Evolutionary conservation across 208 protist genomes (phyloP).

Genomic region (Trypanosoma theileri): DNA sequence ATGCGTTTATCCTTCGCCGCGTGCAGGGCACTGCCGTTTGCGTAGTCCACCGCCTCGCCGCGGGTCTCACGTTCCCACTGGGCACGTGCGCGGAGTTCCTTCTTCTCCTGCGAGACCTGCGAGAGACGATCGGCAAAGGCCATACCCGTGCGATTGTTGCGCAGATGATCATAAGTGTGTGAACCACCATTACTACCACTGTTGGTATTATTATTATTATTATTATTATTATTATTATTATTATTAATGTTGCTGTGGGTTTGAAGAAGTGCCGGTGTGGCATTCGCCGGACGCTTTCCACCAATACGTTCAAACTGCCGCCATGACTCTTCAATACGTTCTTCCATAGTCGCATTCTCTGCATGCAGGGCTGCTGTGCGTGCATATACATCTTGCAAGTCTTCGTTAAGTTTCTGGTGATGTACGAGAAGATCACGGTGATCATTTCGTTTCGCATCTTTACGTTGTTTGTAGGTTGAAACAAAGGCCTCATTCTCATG

Average conservation of each 20-base stretch:
- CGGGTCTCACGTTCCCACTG: conserved; percentile 71
- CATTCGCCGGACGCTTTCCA: conserved; percentile 53
- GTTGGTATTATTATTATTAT: not conserved
- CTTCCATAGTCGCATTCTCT: conserved; percentile 80
- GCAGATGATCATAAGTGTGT: conserved; percentile 35
- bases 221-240: conserved; percentile 7
- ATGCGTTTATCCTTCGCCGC: conserved; percentile 76
- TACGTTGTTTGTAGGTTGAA: conserved; percentile 43
- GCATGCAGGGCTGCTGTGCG: conserved; percentile 73
- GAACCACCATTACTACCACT: not conserved
- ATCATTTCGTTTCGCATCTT: conserved; percentile 39
- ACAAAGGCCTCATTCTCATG: conserved; percentile 48
- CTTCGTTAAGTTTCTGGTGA: conserved; percentile 84
- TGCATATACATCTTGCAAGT: conserved; percentile 79
- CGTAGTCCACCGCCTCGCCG: conserved; percentile 79
- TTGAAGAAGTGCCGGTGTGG: conserved; percentile 11
- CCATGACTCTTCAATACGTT: conserved; percentile 86
- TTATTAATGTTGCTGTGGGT: not conserved
- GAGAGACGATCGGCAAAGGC: conserved; percentile 68
- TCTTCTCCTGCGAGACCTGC: conserved; percentile 59
- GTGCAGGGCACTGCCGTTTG: conserved; percentile 67
- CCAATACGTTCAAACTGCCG: conserved; percentile 81
- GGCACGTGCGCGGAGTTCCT: conserved; percentile 47
- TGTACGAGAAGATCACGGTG: conserved; percentile 84
- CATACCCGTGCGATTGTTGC: conserved; percentile 47